Percentiles rank a stretch among this genome's conserved stretches.
phyloP scores from a whole-genome alignment of 805 yeast genomes.

The Ascoidea asiatica region DNA sequence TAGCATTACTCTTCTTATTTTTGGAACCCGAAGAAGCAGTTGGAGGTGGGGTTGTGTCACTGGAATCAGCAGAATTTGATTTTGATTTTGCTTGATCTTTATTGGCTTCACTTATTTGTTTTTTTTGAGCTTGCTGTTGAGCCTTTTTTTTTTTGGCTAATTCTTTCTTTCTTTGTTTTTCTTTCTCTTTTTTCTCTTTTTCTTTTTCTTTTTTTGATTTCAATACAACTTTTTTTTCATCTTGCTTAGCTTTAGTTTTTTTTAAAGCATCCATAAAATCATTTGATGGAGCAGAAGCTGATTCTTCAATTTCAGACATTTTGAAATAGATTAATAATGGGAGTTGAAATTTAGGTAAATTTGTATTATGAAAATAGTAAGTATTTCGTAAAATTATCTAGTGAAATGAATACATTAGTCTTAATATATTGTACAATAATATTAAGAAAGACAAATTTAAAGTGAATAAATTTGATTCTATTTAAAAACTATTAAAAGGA shows the following conservation, averaged over 20 bases:
- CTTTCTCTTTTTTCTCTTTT: conserved; percentile 88
- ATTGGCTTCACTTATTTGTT: conserved; percentile 31
- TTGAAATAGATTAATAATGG: no score
- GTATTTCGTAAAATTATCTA: no score
- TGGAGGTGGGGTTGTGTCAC: no score
- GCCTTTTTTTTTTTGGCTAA: conserved; percentile 78
- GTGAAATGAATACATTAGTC: no score
- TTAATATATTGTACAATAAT: no score
- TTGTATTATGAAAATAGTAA: no score
- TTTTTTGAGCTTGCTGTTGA: conserved; percentile 46
- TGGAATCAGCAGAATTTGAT: background rate
- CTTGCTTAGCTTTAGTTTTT: conserved; percentile 67
- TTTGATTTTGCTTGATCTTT: conserved; percentile 22
- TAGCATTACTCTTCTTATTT: conserved; percentile 38
- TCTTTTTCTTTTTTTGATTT: conserved; percentile 91
- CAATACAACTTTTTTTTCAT: conserved; percentile 52
- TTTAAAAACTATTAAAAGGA: no score
- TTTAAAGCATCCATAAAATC: conserved; percentile 80
- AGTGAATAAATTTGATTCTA: no score
- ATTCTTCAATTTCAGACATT: background rate
- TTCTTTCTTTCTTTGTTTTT: conserved; percentile 83
- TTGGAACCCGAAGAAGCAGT: conserved; percentile 21
- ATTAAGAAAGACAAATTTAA: no score
- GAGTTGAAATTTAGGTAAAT: no score
- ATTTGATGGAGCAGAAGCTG: conserved; percentile 25